A percentile compares a stretch with the other conserved stretches of the same genome.
Conservation (phyloP, 331 rosid species). For the Quercus lobata region DNA sequence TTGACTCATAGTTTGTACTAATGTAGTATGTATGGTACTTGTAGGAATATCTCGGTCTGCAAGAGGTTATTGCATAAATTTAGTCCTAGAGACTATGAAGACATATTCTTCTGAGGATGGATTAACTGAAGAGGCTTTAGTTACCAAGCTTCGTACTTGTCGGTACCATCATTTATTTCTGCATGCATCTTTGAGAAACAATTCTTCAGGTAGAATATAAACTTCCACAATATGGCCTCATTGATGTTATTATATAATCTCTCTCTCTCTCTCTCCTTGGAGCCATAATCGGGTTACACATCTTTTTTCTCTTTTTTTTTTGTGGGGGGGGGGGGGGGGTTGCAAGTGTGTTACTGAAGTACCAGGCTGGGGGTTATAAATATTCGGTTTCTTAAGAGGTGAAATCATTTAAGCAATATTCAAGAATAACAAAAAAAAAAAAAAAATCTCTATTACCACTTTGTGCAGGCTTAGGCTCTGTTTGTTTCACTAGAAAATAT, state of each 20-base stretch:
- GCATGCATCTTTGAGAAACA: constrained; percentile 69
- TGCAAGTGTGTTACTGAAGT: background rate
- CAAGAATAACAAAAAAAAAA: background rate
- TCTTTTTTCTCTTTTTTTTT: too few relatives aligned
- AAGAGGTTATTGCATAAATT: constrained; percentile 82
- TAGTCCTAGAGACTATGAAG: constrained; percentile 93
- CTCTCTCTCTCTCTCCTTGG: too few relatives aligned
- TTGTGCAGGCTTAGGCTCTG: background rate
- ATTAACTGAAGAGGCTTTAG: constrained; percentile 90
- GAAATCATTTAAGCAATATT: background rate
- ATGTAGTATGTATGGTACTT: constrained; percentile 8
- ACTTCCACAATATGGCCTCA: background rate
- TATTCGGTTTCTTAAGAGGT: background rate
- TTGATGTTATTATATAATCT: background rate
- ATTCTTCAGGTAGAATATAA: constrained; percentile 52
- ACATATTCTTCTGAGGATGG: constrained; percentile 75
- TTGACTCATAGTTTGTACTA: background rate
- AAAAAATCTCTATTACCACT: background rate
- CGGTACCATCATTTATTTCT: constrained; percentile 78
- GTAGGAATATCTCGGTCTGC: constrained; percentile 88
- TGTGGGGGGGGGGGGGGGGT: rapidly evolving
- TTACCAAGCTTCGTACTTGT: constrained; percentile 88
- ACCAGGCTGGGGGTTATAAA: background rate
- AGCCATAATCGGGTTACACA: too few relatives aligned
- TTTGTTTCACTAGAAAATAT: background rate